Base-by-base conservation (phyloP, 2,329 filamentous ascomycete species). In the Ceratocystis eucalypticola region DNA sequence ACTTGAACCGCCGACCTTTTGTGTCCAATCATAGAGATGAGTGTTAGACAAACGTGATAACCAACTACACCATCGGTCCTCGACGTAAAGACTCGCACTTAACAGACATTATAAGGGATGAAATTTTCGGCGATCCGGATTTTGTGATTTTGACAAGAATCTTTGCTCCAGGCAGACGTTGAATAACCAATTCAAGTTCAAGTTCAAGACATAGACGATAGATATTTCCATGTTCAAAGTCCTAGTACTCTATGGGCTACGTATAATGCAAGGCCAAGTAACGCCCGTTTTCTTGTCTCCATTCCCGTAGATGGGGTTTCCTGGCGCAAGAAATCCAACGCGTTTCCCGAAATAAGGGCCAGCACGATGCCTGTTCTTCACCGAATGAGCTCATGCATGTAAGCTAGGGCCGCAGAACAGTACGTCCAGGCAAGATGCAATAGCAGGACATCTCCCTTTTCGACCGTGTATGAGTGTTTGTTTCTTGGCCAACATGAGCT, bases 31-130 rank as follows among this genome's bases (percentile, higher is more conserved):
- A 62, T 55, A 37, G 46, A n/a, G 22, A 61, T 66, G 61, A 66
- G 8, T 66, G 65, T 66, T 66, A 66, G 65, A 55, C 65, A 63
- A 66, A 66, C 65, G 65, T 66, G 65, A 66, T 66, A 57, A 66
- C 65, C 65, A 66, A 63, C 59, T 63, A 63, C 57, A 66, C 59
- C 46, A 66, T 62, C 65, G 61, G 44, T 53, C 44, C 65, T 62
- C 7, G 17, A 20, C 6, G 7, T 37, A n/a, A n/a, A n/a, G n/a
- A n/a, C n/a, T n/a, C 0, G 5, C 41, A 0, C 1, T 48, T 48
- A 46, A 5, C 0, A 17, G n/a, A 17, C 22, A 28, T 7, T 63
- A 45, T 30, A 46, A 22, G 1, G 12, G 37, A 48, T 1, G 5
- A 15, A 22, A 20, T n/a, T 62, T 1, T 17, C 3, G 37, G 12